phyloP scores from a whole-genome alignment of 192 early-diverging fungal genomes.

The Podila epicladia region DNA sequence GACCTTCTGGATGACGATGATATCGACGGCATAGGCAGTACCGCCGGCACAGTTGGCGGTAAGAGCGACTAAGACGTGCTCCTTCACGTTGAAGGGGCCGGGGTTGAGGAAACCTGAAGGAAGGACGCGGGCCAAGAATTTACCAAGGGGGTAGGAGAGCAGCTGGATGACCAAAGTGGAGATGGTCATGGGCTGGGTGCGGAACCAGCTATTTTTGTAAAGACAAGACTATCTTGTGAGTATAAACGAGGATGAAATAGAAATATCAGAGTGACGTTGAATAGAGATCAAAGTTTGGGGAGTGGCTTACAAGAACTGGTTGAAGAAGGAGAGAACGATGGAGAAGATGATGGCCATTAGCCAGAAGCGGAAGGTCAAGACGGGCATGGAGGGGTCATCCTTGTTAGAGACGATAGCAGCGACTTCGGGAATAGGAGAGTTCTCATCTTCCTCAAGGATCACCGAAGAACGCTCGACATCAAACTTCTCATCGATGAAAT shows the following conservation, averaged over 20 bases:
- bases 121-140: slow-evolving; percentile 58
- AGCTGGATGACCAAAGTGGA: slow-evolving; percentile 45
- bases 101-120: slow-evolving; percentile 55
- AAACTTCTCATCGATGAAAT: slow-evolving; percentile 37
- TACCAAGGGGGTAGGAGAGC: slow-evolving; percentile 42
- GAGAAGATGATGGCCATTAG: slow-evolving; percentile 55
- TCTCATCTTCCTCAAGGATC: slow-evolving; percentile 52
- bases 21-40: slow-evolving; percentile 69
- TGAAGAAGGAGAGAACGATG: slow-evolving; percentile 52
- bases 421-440: slow-evolving; percentile 63
- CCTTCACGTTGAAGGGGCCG: slow-evolving; percentile 72
- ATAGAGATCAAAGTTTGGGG: slow-evolving; percentile 3
- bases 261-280: background rate
- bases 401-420: slow-evolving; percentile 56
- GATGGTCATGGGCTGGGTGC: slow-evolving; percentile 22
- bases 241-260: background rate
- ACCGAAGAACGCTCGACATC: slow-evolving; percentile 19
- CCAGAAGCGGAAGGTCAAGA: slow-evolving; percentile 62
- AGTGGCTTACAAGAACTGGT: slow-evolving; percentile 48
- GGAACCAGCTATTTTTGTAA: slow-evolving; percentile 30
- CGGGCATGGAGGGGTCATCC: slow-evolving; percentile 59
- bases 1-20: slow-evolving; percentile 65
- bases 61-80: slow-evolving; percentile 70
- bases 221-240: background rate
- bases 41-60: slow-evolving; percentile 59